Evolutionary conservation across 176 grass and related monocot species (phyloP), one percentile per base, ranked within the genome.

Genomic region (Phyllostachys edulis): DNA sequence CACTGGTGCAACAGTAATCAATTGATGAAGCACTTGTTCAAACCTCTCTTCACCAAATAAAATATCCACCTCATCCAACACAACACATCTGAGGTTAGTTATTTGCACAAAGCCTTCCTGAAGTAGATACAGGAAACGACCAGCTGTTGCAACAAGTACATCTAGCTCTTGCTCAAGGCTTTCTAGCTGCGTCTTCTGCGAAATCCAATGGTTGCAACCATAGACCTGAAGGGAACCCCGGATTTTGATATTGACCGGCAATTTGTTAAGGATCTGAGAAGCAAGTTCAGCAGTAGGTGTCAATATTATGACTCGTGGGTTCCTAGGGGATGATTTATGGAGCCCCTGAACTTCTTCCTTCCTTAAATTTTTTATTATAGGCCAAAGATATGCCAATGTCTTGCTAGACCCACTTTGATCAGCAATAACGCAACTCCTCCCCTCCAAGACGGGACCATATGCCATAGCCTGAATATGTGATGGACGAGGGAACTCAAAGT

Each of bases 391-490:
- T 55, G 93, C 93, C 63, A 98, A 40, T 27, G 96, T 98, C 87
- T 98, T 98, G 29, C 96, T 89, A 82, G 96, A 98, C 1, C 96
- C 96, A 79, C 96, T 98, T 85, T 98, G 96, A 85, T 98, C 96
- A 76, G 91, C 91, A 75, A 98, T 92, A 63, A 98, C 83, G 36
- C 96, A 98, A 87, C 91, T 95, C 81, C 81, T 98, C 11, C 96
- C 93, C 65, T 90, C 90, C 89, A 95, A 57, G 71, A 98, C 84
- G 66, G 89, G 79, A 56, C 79, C 52, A 76, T 90, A 98, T 26
- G 91, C 91, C 91, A 98, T 89, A 26, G 93, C 93, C 93, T 98
- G 96, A 75, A 98, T 92, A 90, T 98, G 93, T 21, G 96, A 94
- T 44, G 96, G 93, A 17, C 81, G 91, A 83, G 92, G 82, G 51